A percentile compares a stretch with the other conserved stretches of the same genome.
Conservation (phyloP, 768 basidiomycete genomes). For the Tylopilus plumbeoviolaceoides region DNA sequence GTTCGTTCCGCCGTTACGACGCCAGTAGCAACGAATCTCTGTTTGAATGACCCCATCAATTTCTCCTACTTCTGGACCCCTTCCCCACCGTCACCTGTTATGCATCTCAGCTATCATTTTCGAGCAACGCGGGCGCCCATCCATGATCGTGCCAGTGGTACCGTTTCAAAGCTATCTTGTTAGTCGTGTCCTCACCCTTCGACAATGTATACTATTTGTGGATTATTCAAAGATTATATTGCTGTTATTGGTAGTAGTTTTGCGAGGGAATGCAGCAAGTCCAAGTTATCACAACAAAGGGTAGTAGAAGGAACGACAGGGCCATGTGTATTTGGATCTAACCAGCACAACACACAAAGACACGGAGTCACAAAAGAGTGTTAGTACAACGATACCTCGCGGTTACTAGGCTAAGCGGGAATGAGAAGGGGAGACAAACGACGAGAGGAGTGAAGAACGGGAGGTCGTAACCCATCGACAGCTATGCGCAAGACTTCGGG, state of each 20-base stretch:
- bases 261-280: not conserved
- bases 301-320: constrained; percentile 6
- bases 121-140: too few species aligned
- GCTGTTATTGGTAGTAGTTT: not conserved
- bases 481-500: constrained; percentile 9
- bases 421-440: constrained; percentile 4
- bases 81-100: too few species aligned
- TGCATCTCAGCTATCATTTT: too few species aligned
- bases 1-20: too few species aligned
- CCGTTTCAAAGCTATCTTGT: too few species aligned
- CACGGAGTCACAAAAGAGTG: constrained; percentile 19
- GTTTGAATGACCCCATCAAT: not conserved
- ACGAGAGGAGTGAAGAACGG: not conserved
- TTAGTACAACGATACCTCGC: constrained; percentile 23
- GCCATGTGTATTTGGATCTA: constrained; percentile 13
- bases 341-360: constrained; percentile 10
- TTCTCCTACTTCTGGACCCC: too few species aligned
- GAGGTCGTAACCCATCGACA: constrained; percentile 12
- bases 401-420: constrained; percentile 11
- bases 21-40: not conserved
- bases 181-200: too few species aligned
- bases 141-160: too few species aligned
- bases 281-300: not conserved
- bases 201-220: too few species aligned
- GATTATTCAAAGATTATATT: not conserved